Evolutionary conservation across 768 basidiomycete species (phyloP).

Genomic region (Phylloporus sp.): DNA sequence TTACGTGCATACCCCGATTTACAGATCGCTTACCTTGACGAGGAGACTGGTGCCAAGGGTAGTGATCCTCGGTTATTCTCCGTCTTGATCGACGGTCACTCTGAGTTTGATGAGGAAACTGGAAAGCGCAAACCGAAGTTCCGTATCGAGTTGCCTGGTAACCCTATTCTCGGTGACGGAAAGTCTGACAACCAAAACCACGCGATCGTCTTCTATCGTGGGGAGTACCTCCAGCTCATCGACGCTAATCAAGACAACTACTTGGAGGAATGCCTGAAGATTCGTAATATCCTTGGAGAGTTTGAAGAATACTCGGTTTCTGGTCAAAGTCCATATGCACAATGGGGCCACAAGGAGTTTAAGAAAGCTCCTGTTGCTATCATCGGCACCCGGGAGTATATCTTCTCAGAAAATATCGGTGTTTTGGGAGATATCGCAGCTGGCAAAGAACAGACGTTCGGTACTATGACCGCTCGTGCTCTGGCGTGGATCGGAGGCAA

Average conservation of each 20-base stretch:
- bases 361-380: slow-evolving; percentile 90
- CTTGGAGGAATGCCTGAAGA: slow-evolving; percentile 98
- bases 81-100: slow-evolving; percentile 94
- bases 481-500: slow-evolving; percentile 98
- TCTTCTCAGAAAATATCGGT: slow-evolving; percentile 99
- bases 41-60: slow-evolving; percentile 86
- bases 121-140: slow-evolving; percentile 96
- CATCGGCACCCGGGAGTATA: slow-evolving; percentile 97
- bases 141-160: slow-evolving; percentile 94
- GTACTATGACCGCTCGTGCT: slow-evolving; percentile 94
- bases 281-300: slow-evolving; percentile 94
- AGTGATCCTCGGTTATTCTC: slow-evolving; percentile 89
- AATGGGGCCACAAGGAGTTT: slow-evolving; percentile 95
- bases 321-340: slow-evolving; percentile 92
- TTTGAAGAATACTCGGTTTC: slow-evolving; percentile 93
- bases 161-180: slow-evolving; percentile 97
- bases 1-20: slow-evolving; percentile 97
- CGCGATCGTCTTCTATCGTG: slow-evolving; percentile 97
- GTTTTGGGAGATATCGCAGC: slow-evolving; percentile 98
- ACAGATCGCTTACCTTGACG: slow-evolving; percentile 97
- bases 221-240: slow-evolving; percentile 98
- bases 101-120: slow-evolving; percentile 83
- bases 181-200: slow-evolving; percentile 99
- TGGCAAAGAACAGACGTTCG: slow-evolving; percentile 99
- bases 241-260: slow-evolving; percentile 99